Base-by-base conservation (phyloP, 2,329 filamentous ascomycete species). In the Trichoderma brevicompactum region DNA sequence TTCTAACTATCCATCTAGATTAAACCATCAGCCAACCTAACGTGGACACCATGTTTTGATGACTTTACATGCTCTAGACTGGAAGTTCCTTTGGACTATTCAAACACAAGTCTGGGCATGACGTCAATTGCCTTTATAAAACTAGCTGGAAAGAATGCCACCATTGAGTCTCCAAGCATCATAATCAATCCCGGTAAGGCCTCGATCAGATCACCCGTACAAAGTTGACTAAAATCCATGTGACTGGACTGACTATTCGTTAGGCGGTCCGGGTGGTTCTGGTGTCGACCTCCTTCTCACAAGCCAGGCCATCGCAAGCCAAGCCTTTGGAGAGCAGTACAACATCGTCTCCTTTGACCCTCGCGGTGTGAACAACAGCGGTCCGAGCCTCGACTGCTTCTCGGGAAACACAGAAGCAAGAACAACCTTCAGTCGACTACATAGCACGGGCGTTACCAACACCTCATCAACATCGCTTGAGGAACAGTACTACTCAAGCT, bases 291-390 rank as follows among this genome's bases (percentile, higher is more conserved):
- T 58, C 15, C 28, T 58, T 23, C 54, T 58, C 40, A 5, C 40
- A 46, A 58, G 46, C 6, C 10, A 8, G 54, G 40, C 54, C 41
- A 9, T 58, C 0, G 54, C 54, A 58, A 19, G 23, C 6, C n/a
- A 15, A 58, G 13, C 23, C 19, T 46, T 58, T 34, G 54, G 54
- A 38, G 54, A 46, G 12, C 54, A 58, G n/a, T 58, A 58, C 41
- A 58, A 58, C n/a, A 32, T 58, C 2, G 32, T 58, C 28, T 58
- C 54, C 1, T 58, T 17, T 23, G 54, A 58, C 7, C 54, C 54
- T 46, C 54, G 54, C n/a, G 54, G 54, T 19, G 54, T 58, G 10
- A 58, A 58, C 28, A 58, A 58, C 6, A 58, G 54, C n/a, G 54
- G 41, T 2, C 41, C n/a, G 10, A 58, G 7, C 10, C 41, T 58